Conservation (phyloP, 139 green algal genomes). For the Closterium sp. region DNA sequence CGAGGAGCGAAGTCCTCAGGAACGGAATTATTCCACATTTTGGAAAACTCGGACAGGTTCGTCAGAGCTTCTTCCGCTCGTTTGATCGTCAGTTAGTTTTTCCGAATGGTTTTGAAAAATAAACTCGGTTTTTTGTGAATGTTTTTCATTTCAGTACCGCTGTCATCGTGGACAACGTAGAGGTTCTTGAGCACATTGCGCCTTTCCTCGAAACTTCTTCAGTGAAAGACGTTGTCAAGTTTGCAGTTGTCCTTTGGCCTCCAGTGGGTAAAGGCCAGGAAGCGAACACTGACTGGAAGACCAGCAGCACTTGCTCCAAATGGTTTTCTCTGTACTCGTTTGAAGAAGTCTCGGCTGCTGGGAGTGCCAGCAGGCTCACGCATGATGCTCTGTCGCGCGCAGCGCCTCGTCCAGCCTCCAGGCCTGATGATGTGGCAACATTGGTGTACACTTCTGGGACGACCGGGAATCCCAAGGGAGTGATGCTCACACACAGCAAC, state of each 20-base stretch:
- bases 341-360: conserved; percentile 57
- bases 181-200: conserved; percentile 68
- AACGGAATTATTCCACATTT: conserved; percentile 86
- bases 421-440: conserved; percentile 38
- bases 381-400: not conserved
- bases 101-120: too few relatives aligned
- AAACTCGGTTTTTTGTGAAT: not conserved
- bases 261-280: not conserved
- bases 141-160: conserved; percentile 45
- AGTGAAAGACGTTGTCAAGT: conserved; percentile 53
- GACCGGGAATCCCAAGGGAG: conserved; percentile 79
- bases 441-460: conserved; percentile 68
- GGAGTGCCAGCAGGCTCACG: conserved; percentile 21
- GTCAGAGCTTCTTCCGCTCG: not conserved
- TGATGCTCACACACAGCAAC: conserved; percentile 79
- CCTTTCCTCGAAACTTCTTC: conserved; percentile 50
- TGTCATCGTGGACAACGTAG: conserved; percentile 73
- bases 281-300: not conserved
- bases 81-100: not conserved
- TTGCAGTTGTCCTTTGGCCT: conserved; percentile 77
- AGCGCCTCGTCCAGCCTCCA: not conserved
- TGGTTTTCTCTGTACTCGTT: conserved; percentile 50
- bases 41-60: conserved; percentile 62
- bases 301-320: not conserved
- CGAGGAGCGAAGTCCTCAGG: conserved; percentile 66